A percentile compares a stretch with the other conserved stretches of the same genome.
phyloP scores from a whole-genome alignment of 352 stramenopile species.

The Thalassiosira hispida region DNA sequence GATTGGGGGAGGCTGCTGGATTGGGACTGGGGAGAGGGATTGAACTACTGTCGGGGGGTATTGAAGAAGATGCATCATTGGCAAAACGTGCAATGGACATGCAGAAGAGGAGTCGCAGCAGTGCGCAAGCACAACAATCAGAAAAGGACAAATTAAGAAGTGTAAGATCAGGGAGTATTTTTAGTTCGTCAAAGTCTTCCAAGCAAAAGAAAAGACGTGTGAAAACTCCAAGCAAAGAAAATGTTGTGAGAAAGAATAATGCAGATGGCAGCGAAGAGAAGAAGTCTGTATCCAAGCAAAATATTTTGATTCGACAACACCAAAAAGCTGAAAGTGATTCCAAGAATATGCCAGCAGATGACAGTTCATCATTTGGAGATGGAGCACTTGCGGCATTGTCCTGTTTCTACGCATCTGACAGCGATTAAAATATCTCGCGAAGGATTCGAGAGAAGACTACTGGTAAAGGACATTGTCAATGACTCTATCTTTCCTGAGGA shows the following conservation, averaged over 20 bases:
- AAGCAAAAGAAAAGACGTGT: too few species aligned
- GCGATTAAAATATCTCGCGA: constrained; percentile 6
- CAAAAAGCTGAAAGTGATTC: not conserved
- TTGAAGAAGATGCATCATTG: constrained; percentile 48
- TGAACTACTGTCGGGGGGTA: constrained; percentile 40
- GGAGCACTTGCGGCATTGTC: constrained; percentile 4
- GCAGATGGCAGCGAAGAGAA: too few species aligned
- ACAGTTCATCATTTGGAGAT: not conserved
- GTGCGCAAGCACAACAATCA: constrained; percentile 5
- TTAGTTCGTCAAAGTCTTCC: constrained; percentile 12
- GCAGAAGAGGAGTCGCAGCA: not conserved
- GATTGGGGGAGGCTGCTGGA: constrained; percentile 43
- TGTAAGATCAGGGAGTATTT: constrained; percentile 33
- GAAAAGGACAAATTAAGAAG: constrained; percentile 39
- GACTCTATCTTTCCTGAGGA: too few species aligned
- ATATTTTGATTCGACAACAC: too few species aligned
- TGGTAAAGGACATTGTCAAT: too few species aligned
- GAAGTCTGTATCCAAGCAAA: too few species aligned
- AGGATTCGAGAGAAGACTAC: too few species aligned
- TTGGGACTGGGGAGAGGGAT: constrained; percentile 69
- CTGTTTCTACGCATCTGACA: constrained; percentile 15
- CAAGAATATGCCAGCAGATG: not conserved
- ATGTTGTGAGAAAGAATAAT: not conserved
- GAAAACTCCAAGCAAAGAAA: not conserved
- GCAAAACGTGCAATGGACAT: constrained; percentile 29